Base-by-base conservation (phyloP, 2,329 filamentous ascomycete species). In the Cercospora sojina region DNA sequence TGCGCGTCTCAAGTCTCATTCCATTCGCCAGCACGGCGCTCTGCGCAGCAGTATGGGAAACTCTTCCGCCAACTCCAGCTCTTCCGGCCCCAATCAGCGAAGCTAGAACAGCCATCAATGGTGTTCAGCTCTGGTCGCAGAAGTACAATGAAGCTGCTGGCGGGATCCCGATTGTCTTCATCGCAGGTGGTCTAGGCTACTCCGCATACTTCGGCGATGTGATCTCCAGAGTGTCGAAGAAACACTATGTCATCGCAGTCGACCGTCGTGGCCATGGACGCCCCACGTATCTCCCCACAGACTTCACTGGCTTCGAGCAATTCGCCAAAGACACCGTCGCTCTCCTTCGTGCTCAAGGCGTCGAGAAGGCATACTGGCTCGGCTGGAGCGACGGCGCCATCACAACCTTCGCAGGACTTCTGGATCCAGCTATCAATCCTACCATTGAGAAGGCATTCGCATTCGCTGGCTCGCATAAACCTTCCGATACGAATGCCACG, bases 341-440 rank as follows among this genome's bases (percentile, higher is more conserved):
- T 4, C 74, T 79, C 49, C 75, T 81, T 3, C 70, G 73, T 5
- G 43, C 70, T 1, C 69, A 74, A 5, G 76, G 76, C 1, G 72
- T 81, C 1, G 62, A 55, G 3, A 63, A 71, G 62, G 78, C 78
- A 68, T 73, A 76, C 64, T 75, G 79, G 27, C 77, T 81, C 4
- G 80, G 80, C 27, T 82, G 80, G 80, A 80, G 78, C 8, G 80
- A 82, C 62, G 79, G 80, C 47, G 79, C 76, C 38, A 77, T 77
- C 20, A 79, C 78, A 5, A 79, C 79, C 1, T 75, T 81, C 4
- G 71, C 78, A 3, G 76, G 74, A 6, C 76, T 81, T 25, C 71
- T 79, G 43, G 74, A 80, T 73, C 60, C 74, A 0, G 71, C 66
- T 12, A 75, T 75, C 47, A 69, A 74, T 1, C 66, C 72, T 0